Conservation (phyloP, 2,329 filamentous ascomycete genomes). For the Plectosphaerella plurivora region DNA sequence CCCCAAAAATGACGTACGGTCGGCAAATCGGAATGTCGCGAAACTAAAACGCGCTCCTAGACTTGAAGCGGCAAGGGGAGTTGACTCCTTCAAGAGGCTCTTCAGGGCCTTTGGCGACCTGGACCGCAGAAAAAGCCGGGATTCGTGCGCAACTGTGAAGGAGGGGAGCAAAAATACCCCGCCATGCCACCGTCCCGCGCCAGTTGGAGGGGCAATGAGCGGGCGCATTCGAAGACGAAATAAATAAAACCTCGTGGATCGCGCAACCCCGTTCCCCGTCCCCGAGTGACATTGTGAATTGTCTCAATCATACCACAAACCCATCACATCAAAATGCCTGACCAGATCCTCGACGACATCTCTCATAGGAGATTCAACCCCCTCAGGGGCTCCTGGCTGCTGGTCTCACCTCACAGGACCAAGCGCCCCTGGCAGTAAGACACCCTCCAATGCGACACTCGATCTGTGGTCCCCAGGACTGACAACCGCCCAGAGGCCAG, state of each 20-base stretch:
- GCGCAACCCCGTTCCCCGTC: too few relatives aligned
- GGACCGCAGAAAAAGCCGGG: not conserved
- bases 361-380: constrained; percentile 94
- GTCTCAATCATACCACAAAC: not conserved
- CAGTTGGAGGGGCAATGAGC: not conserved
- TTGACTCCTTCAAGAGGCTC: not conserved
- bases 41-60: not conserved
- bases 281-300: too few relatives aligned
- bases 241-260: too few relatives aligned
- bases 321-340: constrained; percentile 52
- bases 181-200: constrained; percentile 3
- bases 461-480: not conserved
- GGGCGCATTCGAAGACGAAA: too few relatives aligned
- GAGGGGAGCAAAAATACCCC: constrained; percentile 5
- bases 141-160: not conserved
- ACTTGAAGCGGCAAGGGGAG: not conserved
- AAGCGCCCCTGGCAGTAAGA: constrained; percentile 97
- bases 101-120: not conserved
- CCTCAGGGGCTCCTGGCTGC: constrained; percentile 81
- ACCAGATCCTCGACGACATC: constrained; percentile 85
- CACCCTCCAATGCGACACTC: not conserved
- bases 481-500: constrained; percentile 54
- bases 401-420: constrained; percentile 93
- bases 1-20: not conserved
- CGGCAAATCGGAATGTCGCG: not conserved